These are phyloP conservation scores for Fusarium pseudonygamai DNA, from an alignment of 2,329 filamentous ascomycete genomes.

Conservation along the genomic window DNA sequence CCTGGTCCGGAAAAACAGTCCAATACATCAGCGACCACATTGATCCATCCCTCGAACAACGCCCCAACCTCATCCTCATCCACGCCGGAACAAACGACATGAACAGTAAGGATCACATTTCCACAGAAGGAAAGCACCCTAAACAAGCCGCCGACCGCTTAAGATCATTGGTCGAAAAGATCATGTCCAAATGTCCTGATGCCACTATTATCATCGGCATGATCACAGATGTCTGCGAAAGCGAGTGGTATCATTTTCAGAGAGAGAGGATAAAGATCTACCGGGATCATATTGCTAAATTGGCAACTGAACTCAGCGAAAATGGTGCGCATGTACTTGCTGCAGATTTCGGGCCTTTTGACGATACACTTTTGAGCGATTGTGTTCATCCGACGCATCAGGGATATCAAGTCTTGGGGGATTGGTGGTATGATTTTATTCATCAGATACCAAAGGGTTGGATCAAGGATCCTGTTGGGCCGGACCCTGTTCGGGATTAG, in stretches of 20 bases:
- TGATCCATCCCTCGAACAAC: slow-evolving; percentile 44
- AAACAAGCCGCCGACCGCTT: slow-evolving; percentile 39
- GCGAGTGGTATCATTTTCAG: slow-evolving; percentile 8
- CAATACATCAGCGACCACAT: slow-evolving; percentile 46
- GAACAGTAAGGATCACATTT: slow-evolving; percentile 41
- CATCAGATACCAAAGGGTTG: slow-evolving; percentile 46
- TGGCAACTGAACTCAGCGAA: background rate
- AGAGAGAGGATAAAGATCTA: slow-evolving; percentile 37
- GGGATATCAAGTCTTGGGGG: slow-evolving; percentile 45
- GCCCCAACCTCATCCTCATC: slow-evolving; percentile 49
- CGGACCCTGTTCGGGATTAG: background rate
- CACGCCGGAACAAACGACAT: slow-evolving; percentile 52
- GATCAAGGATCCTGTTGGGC: slow-evolving; percentile 18
- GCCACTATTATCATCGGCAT: slow-evolving; percentile 48
- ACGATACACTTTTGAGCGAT: slow-evolving; percentile 35
- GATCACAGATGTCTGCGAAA: slow-evolving; percentile 46
- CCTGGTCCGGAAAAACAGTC: slow-evolving; percentile 50
- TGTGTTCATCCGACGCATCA: slow-evolving; percentile 48
- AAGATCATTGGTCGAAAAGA: slow-evolving; percentile 45
- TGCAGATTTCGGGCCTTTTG: slow-evolving; percentile 41
- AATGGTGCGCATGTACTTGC: slow-evolving; percentile 43
- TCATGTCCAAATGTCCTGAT: slow-evolving; percentile 45
- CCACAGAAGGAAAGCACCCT: slow-evolving; percentile 46
- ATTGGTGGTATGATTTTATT: slow-evolving; percentile 50
- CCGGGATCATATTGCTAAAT: slow-evolving; percentile 40